phyloP scores from a whole-genome alignment of 176 grass and related monocot species.

The Aegilops sharonensis region DNA sequence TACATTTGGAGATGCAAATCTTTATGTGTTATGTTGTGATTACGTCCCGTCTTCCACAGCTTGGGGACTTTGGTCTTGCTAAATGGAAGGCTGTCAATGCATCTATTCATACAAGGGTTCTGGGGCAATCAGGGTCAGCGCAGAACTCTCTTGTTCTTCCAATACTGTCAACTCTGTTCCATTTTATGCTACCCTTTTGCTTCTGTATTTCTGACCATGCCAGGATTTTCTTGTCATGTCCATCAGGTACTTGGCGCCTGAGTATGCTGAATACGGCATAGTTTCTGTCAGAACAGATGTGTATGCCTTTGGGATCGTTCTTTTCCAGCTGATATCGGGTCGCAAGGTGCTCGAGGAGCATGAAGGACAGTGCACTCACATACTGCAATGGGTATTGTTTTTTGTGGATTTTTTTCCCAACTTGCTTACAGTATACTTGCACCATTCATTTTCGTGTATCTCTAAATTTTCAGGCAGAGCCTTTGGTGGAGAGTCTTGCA shows the following conservation, averaged over 20 bases:
- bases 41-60: conserved; percentile 34
- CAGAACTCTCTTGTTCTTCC: neutral
- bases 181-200: neutral
- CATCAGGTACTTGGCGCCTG: conserved; percentile 57
- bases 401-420: conserved; percentile 1
- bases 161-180: neutral
- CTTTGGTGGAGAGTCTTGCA: conserved; percentile 62
- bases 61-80: conserved; percentile 73
- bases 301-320: conserved; percentile 72
- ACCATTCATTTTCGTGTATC: neutral
- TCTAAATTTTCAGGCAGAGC: conserved; percentile 47
- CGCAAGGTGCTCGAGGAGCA: conserved; percentile 43
- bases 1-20: conserved; percentile 15
- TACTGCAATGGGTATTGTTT: conserved; percentile 63
- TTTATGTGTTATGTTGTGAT: neutral
- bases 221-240: conserved; percentile 1
- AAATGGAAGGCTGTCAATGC: conserved; percentile 59
- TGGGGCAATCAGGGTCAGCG: conserved; percentile 56
- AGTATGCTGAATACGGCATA: conserved; percentile 64
- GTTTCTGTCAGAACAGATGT: conserved; percentile 77
- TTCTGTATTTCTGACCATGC: conserved; percentile 28
- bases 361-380: conserved; percentile 45
- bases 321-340: conserved; percentile 86
- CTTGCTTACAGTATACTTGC: neutral
- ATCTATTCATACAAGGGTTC: conserved; percentile 55